These are phyloP conservation scores for Rhodotorula sp. DNA, from an alignment of 1,284 basidiomycete genomes.

Conservation along the genomic window DNA sequence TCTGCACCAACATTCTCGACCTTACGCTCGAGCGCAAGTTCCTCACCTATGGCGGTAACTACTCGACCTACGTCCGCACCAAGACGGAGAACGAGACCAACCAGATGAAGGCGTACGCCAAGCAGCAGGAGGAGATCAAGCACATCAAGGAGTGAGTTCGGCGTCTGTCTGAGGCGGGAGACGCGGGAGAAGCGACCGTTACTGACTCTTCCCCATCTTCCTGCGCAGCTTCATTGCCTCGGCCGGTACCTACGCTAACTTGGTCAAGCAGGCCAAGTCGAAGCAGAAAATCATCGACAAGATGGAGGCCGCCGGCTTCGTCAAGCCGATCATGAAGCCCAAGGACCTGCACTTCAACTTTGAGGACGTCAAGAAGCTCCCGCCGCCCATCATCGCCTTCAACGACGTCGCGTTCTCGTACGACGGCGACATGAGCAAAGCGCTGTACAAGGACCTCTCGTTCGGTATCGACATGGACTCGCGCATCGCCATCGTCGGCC, in stretches of 20 bases:
- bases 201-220: neutral
- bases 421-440: slow-evolving; percentile 82
- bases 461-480: slow-evolving; percentile 99
- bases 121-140: slow-evolving; percentile 96
- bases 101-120: slow-evolving; percentile 97
- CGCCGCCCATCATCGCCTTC: slow-evolving; percentile 96
- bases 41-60: slow-evolving; percentile 82
- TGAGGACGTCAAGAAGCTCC: slow-evolving; percentile 88
- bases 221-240: slow-evolving; percentile 73
- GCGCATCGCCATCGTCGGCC: slow-evolving; percentile 93
- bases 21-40: slow-evolving; percentile 80
- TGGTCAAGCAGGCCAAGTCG: slow-evolving; percentile 97
- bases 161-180: slow-evolving; percentile 8
- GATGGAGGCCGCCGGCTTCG: slow-evolving; percentile 98
- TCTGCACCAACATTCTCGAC: slow-evolving; percentile 98
- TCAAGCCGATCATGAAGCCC: slow-evolving; percentile 79
- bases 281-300: slow-evolving; percentile 99
- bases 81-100: slow-evolving; percentile 97
- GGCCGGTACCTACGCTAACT: slow-evolving; percentile 97
- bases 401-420: slow-evolving; percentile 92
- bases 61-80: slow-evolving; percentile 92
- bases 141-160: slow-evolving; percentile 86
- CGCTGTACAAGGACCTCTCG: slow-evolving; percentile 79
- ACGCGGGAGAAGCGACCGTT: neutral
- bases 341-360: slow-evolving; percentile 88